phyloP scores from a whole-genome alignment of 768 basidiomycete genomes.

The Collybia sordida region DNA sequence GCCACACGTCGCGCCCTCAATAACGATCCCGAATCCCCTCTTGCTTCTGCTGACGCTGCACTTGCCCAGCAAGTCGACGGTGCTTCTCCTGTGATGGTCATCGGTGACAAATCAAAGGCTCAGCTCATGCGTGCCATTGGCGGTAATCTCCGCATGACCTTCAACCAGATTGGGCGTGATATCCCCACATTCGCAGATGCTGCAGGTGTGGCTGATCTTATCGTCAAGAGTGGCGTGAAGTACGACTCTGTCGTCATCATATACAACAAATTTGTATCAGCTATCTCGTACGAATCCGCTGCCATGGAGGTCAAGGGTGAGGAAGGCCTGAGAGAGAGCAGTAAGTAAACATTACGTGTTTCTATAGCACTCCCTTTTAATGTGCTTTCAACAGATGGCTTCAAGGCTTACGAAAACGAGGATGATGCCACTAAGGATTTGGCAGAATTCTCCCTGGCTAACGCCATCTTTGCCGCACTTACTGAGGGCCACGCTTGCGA shows the following conservation, averaged over 20 bases:
- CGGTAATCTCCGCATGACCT: slow-evolving; percentile 74
- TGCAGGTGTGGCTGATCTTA: slow-evolving; percentile 89
- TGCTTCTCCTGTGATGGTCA: slow-evolving; percentile 75
- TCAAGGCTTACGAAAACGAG: slow-evolving; percentile 97
- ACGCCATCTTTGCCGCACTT: slow-evolving; percentile 92
- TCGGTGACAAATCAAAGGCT: slow-evolving; percentile 97
- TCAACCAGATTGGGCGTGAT: slow-evolving; percentile 98
- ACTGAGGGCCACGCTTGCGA: slow-evolving; percentile 96
- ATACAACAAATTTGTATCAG: slow-evolving; percentile 86
- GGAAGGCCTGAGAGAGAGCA: slow-evolving; percentile 75
- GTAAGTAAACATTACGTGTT: slow-evolving; percentile 42
- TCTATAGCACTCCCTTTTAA: background rate
- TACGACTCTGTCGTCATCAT: slow-evolving; percentile 84
- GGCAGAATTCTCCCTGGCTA: slow-evolving; percentile 93
- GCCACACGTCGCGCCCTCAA: slow-evolving; percentile 73
- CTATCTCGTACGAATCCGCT: slow-evolving; percentile 85
- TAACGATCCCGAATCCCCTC: slow-evolving; percentile 48
- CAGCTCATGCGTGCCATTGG: slow-evolving; percentile 74
- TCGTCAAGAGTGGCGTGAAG: slow-evolving; percentile 79
- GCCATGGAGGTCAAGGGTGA: slow-evolving; percentile 79
- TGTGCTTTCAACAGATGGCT: slow-evolving; percentile 55
- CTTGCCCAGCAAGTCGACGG: slow-evolving; percentile 42
- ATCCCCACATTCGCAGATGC: slow-evolving; percentile 98
- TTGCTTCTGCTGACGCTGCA: slow-evolving; percentile 43
- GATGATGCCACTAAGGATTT: slow-evolving; percentile 94